Base-by-base conservation (phyloP, 2,329 filamentous ascomycete species). In the Penicillium thymicola region DNA sequence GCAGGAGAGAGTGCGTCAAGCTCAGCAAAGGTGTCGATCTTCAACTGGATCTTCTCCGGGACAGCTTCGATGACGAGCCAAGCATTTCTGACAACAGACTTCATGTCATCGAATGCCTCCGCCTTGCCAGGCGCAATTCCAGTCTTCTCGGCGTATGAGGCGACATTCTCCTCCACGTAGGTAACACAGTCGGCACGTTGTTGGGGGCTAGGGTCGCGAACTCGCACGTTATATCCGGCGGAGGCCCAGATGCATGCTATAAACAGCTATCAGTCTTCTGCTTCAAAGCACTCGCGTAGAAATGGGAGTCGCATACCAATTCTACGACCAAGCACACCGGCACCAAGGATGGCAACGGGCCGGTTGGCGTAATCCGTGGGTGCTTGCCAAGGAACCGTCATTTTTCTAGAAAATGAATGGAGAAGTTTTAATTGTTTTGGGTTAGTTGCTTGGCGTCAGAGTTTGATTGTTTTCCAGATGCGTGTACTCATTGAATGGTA, bases 1-100 rank as follows among this genome's bases (percentile, higher is more conserved):
- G 23, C 23, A 23, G 23, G 23, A 23, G 23, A 23, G 23, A 23
- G 23, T 23, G 23, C 23, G 23, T 23, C 23, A 23, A 23, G 23
- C 23, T 23, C 23, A 23, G 23, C 23, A 23, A 23, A 23, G 23
- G 23, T 23, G 23, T 23, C 23, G 23, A 23, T 23, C 23, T 23
- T 23, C 23, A 23, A 23, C 23, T 23, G 23, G 23, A 23, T 23
- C 23, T 23, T 23, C 63, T 83, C 82, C 0, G 80, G 81, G 0
- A 84, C 76, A 14, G 76, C 79, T 65, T 82, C 82, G 55, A 82
- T 75, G n/a, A 82, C 77, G 7, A 82, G 71, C 82, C 79, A 85
- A 4, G 80, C 76, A 34, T 78, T 67, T 1, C 65, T 49, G 5
- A 83, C 75, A 0, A 80, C 77, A 0, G 62, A 51, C 9, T 70